A percentile compares a stretch with the other conserved stretches of the same genome.
phyloP scores from a whole-genome alignment of 805 yeast species.

The Candida fluviatilis region DNA sequence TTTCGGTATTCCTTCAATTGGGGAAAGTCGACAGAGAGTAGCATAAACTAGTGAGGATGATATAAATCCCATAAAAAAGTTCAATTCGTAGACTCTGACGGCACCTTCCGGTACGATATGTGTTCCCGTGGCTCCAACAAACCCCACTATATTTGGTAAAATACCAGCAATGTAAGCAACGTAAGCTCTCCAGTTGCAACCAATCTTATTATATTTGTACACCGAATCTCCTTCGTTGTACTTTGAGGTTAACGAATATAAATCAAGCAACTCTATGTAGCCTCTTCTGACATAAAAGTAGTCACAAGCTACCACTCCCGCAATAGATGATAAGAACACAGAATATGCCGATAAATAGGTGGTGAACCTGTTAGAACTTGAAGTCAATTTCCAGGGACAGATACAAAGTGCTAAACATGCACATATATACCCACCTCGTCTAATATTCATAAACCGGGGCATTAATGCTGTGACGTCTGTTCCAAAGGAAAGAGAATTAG shows the following conservation, averaged over 20 bases:
- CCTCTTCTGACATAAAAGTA: slow-evolving; percentile 67
- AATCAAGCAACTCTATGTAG: slow-evolving; percentile 54
- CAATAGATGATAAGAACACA: slow-evolving; percentile 40
- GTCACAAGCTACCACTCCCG: slow-evolving; percentile 40
- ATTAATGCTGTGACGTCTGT: slow-evolving; percentile 38
- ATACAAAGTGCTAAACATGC: slow-evolving; percentile 35
- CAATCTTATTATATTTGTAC: slow-evolving; percentile 60
- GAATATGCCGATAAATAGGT: slow-evolving; percentile 42
- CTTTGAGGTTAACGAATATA: slow-evolving; percentile 48
- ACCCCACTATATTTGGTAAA: slow-evolving; percentile 80
- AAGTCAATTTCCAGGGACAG: slow-evolving; percentile 41
- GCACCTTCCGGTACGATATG: slow-evolving; percentile 74
- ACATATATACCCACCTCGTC: slow-evolving; percentile 40
- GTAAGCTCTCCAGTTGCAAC: slow-evolving; percentile 82
- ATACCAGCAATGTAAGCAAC: slow-evolving; percentile 79
- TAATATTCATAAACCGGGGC: slow-evolving; percentile 36
- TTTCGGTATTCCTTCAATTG: slow-evolving; percentile 37
- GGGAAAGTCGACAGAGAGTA: slow-evolving; percentile 47
- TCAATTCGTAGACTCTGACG: slow-evolving; percentile 63
- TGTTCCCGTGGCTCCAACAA: slow-evolving; percentile 78
- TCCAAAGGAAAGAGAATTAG: slow-evolving; percentile 39
- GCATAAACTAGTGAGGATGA: slow-evolving; percentile 54
- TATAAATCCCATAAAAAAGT: slow-evolving; percentile 74
- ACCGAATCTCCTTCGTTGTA: slow-evolving; percentile 23
- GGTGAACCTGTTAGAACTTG: slow-evolving; percentile 36